phyloP scores from a whole-genome alignment of 208 protist species.

The Acanthamoeba healyi region DNA sequence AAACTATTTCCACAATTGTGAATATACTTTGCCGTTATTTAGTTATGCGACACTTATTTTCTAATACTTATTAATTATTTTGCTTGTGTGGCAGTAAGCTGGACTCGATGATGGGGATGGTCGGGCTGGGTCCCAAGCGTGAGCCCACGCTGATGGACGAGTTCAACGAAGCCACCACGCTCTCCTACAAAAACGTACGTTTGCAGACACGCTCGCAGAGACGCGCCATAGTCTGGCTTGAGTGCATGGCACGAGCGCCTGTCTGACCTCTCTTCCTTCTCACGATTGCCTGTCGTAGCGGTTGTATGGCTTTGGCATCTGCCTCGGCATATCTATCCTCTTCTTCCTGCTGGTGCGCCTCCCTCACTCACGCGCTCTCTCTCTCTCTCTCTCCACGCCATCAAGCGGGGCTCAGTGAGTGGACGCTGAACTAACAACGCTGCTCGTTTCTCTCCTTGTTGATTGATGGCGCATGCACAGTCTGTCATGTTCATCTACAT shows the following conservation, averaged over 20 bases:
- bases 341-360: constrained; percentile 22
- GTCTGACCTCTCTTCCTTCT: background rate
- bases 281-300: background rate
- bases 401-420: no score
- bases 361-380: background rate
- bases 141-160: constrained; percentile 49
- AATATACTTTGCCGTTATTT: background rate
- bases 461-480: background rate
- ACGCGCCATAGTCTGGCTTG: background rate
- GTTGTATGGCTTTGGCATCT: constrained; percentile 48
- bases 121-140: background rate
- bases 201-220: no score
- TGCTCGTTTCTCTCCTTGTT: background rate
- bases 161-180: constrained; percentile 48
- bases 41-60: background rate
- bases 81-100: background rate
- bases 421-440: no score
- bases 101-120: constrained; percentile 21
- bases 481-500: constrained; percentile 39
- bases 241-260: background rate
- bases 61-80: background rate
- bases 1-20: background rate
- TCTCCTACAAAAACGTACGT: constrained; percentile 67
- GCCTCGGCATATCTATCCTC: background rate
- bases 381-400: background rate